Conservation (phyloP, 2,329 filamentous ascomycete genomes). For the Colletotrichum musae region DNA sequence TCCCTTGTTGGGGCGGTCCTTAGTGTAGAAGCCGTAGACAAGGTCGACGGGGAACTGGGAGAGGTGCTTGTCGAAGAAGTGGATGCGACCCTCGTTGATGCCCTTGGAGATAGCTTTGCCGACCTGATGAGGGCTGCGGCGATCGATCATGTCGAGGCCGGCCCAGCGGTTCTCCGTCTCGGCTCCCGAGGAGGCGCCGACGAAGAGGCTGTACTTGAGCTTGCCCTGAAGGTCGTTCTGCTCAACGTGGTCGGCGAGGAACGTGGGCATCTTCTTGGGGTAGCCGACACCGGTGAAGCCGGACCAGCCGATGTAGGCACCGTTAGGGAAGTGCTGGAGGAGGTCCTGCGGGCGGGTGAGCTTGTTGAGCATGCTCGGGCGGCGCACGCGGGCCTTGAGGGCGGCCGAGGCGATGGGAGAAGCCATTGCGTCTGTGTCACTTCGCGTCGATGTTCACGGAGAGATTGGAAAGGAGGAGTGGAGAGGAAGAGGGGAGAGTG, state of each 20-base stretch:
- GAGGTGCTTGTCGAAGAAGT: slow-evolving; percentile 95
- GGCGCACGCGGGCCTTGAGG: slow-evolving; percentile 81
- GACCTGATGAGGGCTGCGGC: slow-evolving; percentile 87
- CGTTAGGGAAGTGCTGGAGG: slow-evolving; percentile 85
- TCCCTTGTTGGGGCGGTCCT: slow-evolving; percentile 80
- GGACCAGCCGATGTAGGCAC: slow-evolving; percentile 90
- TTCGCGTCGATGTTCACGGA: too few relatives aligned
- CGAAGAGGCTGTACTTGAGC: slow-evolving; percentile 89
- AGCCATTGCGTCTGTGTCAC: slow-evolving; percentile 54
- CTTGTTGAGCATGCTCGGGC: slow-evolving; percentile 85
- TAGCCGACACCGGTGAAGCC: slow-evolving; percentile 93
- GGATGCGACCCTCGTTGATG: slow-evolving; percentile 89
- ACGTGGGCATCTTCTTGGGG: slow-evolving; percentile 88
- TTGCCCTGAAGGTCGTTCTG: slow-evolving; percentile 87
- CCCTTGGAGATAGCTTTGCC: slow-evolving; percentile 92
- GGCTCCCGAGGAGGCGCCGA: slow-evolving; percentile 89
- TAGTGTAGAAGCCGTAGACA: slow-evolving; percentile 89
- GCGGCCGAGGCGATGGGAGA: slow-evolving; percentile 76
- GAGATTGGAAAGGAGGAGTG: slow-evolving; percentile 10
- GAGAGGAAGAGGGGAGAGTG: not conserved
- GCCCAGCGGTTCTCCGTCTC: slow-evolving; percentile 96
- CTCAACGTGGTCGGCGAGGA: slow-evolving; percentile 90
- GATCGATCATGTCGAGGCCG: slow-evolving; percentile 89
- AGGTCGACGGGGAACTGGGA: slow-evolving; percentile 93
- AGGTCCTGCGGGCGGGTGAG: slow-evolving; percentile 84